These are phyloP conservation scores for Botrytis byssoidea DNA, from an alignment of 2,329 filamentous ascomycete genomes.

Conservation along the genomic window DNA sequence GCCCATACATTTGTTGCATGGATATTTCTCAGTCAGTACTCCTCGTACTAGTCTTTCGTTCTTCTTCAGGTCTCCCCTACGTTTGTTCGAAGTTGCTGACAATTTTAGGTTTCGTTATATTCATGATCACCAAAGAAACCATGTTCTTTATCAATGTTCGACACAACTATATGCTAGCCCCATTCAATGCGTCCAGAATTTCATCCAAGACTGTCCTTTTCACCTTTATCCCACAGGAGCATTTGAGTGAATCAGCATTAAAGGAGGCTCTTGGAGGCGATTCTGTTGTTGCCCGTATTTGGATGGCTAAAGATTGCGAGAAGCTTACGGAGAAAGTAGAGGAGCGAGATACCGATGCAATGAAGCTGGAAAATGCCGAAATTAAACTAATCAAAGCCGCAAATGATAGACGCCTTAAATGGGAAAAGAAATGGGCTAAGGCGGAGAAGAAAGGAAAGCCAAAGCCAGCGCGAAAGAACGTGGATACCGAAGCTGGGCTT, in stretches of 20 bases:
- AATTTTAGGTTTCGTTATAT: conserved; percentile 70
- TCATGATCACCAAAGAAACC: conserved; percentile 80
- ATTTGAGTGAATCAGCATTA: conserved; percentile 70
- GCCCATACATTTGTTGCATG: conserved; percentile 79
- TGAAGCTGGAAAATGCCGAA: conserved; percentile 83
- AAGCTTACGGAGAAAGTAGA: conserved; percentile 77
- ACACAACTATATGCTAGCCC: conserved; percentile 85
- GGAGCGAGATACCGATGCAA: conserved; percentile 74
- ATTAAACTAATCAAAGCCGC: conserved; percentile 78
- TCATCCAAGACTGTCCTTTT: conserved; percentile 90
- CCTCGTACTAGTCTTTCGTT: not conserved
- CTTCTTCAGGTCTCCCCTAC: too few species aligned
- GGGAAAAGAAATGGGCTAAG: conserved; percentile 49
- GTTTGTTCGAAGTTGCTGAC: conserved; percentile 8
- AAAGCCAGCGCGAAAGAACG: conserved; percentile 43
- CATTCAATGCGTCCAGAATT: conserved; percentile 76
- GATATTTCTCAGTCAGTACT: conserved; percentile 61
- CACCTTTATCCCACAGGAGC: conserved; percentile 77
- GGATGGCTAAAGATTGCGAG: conserved; percentile 75
- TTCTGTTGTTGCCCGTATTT: conserved; percentile 73
- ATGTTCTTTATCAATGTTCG: conserved; percentile 90
- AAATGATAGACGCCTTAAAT: conserved; percentile 61
- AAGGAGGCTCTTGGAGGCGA: conserved; percentile 69
- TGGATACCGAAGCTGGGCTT: conserved; percentile 64
- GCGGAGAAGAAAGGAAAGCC: conserved; percentile 27